phyloP scores from a whole-genome alignment of 225 moss, liverwort and hornwort species.

The Straminergon stramineum region DNA sequence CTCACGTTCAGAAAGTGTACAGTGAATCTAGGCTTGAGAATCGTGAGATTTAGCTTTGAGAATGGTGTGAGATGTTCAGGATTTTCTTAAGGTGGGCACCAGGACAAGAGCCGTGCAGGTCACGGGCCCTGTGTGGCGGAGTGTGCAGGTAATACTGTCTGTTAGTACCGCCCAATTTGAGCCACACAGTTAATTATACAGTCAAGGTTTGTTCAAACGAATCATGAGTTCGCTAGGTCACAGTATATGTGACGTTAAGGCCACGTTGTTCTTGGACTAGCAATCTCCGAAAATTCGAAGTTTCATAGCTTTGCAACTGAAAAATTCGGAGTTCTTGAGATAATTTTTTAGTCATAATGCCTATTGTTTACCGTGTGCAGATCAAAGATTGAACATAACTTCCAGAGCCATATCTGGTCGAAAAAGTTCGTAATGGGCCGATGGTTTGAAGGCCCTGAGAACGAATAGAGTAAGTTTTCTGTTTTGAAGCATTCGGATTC shows the following conservation, averaged over 20 bases:
- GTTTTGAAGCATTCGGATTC: not conserved
- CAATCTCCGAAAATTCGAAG: not conserved
- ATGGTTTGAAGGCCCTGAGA: not conserved
- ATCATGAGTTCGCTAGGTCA: conserved; percentile 1
- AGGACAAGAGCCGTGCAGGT: conserved; percentile 11
- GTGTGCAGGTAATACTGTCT: conserved; percentile 18
- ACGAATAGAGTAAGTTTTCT: not conserved
- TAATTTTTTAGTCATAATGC: not conserved
- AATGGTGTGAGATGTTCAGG: not conserved
- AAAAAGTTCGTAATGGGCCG: not conserved
- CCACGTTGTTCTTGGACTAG: not conserved
- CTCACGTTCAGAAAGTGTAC: not conserved
- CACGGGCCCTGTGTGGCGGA: conserved; percentile 16
- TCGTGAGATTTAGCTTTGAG: not conserved
- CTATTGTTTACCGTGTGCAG: not conserved
- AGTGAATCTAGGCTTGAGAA: not conserved
- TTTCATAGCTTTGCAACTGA: not conserved
- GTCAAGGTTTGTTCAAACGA: not conserved
- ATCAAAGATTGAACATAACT: not conserved
- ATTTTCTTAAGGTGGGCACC: not conserved
- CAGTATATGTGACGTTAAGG: not conserved
- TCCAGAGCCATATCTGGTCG: not conserved
- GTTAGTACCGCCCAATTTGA: conserved; percentile 3
- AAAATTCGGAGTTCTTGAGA: not conserved
- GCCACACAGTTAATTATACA: not conserved